Evolutionary conservation across 192 early-diverging fungal genomes (phyloP), one percentile per base, ranked within the genome.

Genomic region (Backusella tarrabulga): DNA sequence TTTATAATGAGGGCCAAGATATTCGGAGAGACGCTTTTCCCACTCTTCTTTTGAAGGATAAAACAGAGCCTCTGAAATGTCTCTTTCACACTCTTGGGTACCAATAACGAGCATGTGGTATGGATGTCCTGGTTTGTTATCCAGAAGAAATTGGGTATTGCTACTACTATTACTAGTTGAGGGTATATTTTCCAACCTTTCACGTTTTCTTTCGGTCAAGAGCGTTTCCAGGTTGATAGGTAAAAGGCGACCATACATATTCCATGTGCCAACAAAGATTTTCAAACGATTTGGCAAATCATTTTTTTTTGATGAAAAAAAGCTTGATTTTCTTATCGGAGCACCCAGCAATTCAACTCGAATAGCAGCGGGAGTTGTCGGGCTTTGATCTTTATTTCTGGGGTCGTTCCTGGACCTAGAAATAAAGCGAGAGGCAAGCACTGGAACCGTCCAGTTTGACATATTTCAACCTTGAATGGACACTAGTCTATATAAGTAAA

Each of bases 211-310:
- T 21, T 78, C 32, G 19, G 83, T 83, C 5, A 86, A 60, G 36
- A 86, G 84, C 9, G 78, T 78, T 4, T 76, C 75, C 14, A 86
- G 38, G 1, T 83, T 80, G 3, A 84, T 81, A 15, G 50, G 79
- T 26, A 78, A 40, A 34, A 86, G 77, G 15, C 81, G 80, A 0
- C 86, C 86, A 75, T 85, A 85, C 87, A 88, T 88, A 60, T 88
- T 88, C 87, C 87, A 88, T 8, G 87, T 88, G 11, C 87, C 87
- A 11, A 88, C 77, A 80, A 88, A 88, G 11, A 88, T 82, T 54
- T 88, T 88, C 21, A 88, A 78, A 15, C 85, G 75, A 32, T 82
- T 34, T 34, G 35, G 35, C 7, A 41, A 63, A 15, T 38, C 68
- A 17, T 34, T 17, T 54, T 54, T 34, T 56, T 56, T 56, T 56